A percentile compares a stretch with the other conserved stretches of the same genome.
phyloP scores from a whole-genome alignment of 495 filamentous ascomycete genomes.

The Penicillium malachiteum region DNA sequence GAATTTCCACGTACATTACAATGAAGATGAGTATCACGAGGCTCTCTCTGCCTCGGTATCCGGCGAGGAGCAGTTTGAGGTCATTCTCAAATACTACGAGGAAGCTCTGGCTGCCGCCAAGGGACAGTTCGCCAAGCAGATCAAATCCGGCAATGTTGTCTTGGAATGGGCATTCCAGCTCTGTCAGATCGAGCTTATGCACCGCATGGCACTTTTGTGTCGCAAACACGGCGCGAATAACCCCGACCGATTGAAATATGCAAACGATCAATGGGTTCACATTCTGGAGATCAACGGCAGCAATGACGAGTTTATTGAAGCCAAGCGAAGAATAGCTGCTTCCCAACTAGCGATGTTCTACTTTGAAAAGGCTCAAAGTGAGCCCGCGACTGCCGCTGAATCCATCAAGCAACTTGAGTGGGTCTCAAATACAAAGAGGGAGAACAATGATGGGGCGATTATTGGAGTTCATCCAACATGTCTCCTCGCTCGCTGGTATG shows the following conservation, averaged over 20 bases:
- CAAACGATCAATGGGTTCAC: background rate
- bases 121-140: background rate
- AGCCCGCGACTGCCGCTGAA: background rate
- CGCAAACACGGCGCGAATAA: background rate
- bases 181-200: slow-evolving; percentile 11
- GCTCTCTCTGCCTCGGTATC: slow-evolving; percentile 5
- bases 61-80: slow-evolving; percentile 2
- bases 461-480: slow-evolving; percentile 4
- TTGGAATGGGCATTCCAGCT: background rate
- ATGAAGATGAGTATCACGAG: slow-evolving; percentile 4
- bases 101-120: slow-evolving; percentile 4
- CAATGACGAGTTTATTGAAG: background rate
- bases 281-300: background rate
- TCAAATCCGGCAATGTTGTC: background rate
- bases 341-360: background rate
- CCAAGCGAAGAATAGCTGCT: background rate
- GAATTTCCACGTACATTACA: slow-evolving; percentile 8
- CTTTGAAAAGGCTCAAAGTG: background rate
- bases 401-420: background rate
- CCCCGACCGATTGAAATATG: background rate
- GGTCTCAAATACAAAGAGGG: background rate
- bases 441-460: background rate
- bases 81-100: slow-evolving; percentile 10
- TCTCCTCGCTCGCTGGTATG: slow-evolving; percentile 26
- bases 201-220: slow-evolving; percentile 8